Conservation (phyloP, 139 green algal species). For the Coccomyxa sp. region DNA sequence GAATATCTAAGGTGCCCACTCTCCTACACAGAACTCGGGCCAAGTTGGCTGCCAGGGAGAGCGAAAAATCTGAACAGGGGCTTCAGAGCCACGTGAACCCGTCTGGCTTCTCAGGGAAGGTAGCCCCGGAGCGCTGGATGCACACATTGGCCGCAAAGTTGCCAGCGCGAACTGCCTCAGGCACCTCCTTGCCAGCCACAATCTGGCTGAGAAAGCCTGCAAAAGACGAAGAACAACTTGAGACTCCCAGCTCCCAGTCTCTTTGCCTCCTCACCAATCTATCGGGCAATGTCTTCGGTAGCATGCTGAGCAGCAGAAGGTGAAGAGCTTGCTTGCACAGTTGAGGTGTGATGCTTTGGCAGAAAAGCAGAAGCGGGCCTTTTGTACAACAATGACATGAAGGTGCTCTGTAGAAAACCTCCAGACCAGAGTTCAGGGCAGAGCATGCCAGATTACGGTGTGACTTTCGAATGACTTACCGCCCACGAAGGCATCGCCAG, state of each 20-base stretch:
- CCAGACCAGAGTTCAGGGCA: no score
- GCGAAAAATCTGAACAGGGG: not conserved
- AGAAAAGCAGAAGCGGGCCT: no score
- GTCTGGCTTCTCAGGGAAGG: constrained; percentile 58
- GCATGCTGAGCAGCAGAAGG: not conserved
- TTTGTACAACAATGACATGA: no score
- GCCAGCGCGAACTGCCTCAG: constrained; percentile 78
- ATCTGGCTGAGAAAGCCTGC: constrained; percentile 92
- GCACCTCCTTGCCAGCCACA: constrained; percentile 68
- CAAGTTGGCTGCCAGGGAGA: no score
- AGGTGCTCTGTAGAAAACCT: no score
- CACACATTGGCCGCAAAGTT: constrained; percentile 91
- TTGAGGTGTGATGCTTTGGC: no score
- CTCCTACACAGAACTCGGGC: not conserved
- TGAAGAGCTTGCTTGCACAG: no score
- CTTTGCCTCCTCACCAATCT: no score
- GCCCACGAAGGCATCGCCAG: constrained; percentile 92
- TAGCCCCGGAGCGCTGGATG: constrained; percentile 91
- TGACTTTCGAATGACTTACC: constrained; percentile 9
- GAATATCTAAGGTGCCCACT: no score
- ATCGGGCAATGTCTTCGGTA: not conserved
- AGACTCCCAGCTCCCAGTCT: not conserved
- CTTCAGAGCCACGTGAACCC: constrained; percentile 16
- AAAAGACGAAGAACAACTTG: not conserved
- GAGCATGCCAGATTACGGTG: no score